Conservation (phyloP, 2,329 filamentous ascomycete genomes). For the Aulographum hederae region DNA sequence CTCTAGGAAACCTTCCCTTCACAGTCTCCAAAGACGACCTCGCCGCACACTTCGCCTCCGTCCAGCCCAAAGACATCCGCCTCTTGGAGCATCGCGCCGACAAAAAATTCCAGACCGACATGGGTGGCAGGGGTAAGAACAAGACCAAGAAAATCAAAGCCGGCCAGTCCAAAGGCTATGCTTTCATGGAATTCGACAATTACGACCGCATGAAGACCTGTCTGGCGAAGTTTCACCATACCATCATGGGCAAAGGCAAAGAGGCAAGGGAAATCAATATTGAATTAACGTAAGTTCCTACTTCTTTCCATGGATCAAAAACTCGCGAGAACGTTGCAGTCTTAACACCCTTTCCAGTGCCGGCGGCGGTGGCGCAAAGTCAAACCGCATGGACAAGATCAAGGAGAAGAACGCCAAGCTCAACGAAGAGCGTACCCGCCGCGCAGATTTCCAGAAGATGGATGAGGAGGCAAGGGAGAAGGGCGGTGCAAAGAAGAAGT, state of each 20-base stretch:
- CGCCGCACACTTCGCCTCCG: too few species aligned
- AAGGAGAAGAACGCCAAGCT: constrained; percentile 73
- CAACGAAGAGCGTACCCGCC: constrained; percentile 44
- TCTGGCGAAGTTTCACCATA: constrained; percentile 79
- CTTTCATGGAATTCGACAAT: constrained; percentile 75
- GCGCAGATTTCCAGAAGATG: constrained; percentile 17
- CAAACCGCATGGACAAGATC: constrained; percentile 57
- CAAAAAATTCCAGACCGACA: too few species aligned
- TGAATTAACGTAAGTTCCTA: constrained; percentile 55
- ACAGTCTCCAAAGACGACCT: neutral
- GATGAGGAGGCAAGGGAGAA: constrained; percentile 25
- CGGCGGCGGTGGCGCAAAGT: constrained; percentile 62
- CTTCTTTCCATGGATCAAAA: neutral
- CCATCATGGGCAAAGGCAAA: constrained; percentile 47
- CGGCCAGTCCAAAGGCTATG: constrained; percentile 53
- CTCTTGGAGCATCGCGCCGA: too few species aligned
- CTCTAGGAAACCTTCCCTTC: too few species aligned
- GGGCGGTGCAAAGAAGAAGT: constrained; percentile 22
- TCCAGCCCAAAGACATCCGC: too few species aligned
- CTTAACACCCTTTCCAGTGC: constrained; percentile 32
- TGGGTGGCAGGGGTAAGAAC: too few species aligned
- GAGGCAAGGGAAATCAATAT: constrained; percentile 68
- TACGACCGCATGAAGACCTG: constrained; percentile 88
- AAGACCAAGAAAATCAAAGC: too few species aligned
- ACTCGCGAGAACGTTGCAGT: neutral